phyloP scores from a whole-genome alignment of 371 early-diverging fungal genomes.

The Mucor plumbeus region DNA sequence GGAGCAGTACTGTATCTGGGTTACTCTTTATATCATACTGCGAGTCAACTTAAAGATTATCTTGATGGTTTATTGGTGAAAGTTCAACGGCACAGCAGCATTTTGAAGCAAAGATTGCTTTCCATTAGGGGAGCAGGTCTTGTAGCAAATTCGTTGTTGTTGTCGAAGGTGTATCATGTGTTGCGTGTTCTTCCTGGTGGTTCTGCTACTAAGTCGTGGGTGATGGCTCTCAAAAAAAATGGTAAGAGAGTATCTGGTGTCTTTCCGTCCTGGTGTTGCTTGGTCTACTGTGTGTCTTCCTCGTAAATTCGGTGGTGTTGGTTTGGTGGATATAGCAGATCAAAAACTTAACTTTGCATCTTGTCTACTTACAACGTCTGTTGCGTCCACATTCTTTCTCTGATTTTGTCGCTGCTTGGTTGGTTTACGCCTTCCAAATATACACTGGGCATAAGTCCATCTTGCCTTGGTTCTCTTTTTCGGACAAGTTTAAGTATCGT shows the following conservation, averaged over 20 bases:
- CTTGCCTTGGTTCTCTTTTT: too few relatives aligned
- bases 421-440: background rate
- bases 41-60: background rate
- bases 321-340: slow-evolving; percentile 1
- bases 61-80: background rate
- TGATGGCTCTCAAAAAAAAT: background rate
- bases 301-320: slow-evolving; percentile 1
- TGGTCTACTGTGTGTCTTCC: slow-evolving; percentile 7
- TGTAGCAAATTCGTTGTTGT: slow-evolving; percentile 19
- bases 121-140: slow-evolving; percentile 14
- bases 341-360: slow-evolving; percentile 1
- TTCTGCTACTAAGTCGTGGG: background rate
- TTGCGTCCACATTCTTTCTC: background rate
- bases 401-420: slow-evolving; percentile 14
- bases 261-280: too few relatives aligned
- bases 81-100: background rate
- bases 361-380: slow-evolving; percentile 7
- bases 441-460: too few relatives aligned
- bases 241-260: background rate
- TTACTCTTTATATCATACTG: slow-evolving; percentile 16
- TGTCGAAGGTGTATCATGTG: slow-evolving; percentile 13
- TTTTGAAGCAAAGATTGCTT: background rate
- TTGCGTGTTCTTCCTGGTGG: background rate
- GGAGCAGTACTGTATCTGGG: slow-evolving; percentile 14
- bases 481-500: too few relatives aligned